Percentiles rank a stretch among this genome's conserved stretches.
phyloP scores from a whole-genome alignment of 2,329 filamentous ascomycete species.

The Macrophomina tecta region DNA sequence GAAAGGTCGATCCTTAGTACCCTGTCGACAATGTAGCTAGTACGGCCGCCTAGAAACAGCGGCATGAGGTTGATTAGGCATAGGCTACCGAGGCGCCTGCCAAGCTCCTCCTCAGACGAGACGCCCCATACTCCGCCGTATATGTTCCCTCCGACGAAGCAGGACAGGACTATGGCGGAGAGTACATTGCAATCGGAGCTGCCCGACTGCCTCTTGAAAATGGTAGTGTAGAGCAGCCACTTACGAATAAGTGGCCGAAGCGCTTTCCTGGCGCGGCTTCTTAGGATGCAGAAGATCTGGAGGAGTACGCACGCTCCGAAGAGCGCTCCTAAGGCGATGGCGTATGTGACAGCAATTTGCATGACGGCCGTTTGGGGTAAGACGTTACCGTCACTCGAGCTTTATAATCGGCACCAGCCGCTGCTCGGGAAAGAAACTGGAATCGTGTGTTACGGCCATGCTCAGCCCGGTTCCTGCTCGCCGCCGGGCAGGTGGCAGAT shows the following conservation, averaged over 20 bases:
- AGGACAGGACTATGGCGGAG: neutral
- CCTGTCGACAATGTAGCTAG: slow-evolving; percentile 27
- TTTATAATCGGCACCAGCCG: neutral
- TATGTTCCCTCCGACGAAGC: slow-evolving; percentile 26
- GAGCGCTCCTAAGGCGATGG: neutral
- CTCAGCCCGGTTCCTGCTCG: neutral
- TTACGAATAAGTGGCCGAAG: slow-evolving; percentile 26
- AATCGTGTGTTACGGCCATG: neutral
- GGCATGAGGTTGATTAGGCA: slow-evolving; percentile 30
- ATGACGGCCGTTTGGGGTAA: neutral
- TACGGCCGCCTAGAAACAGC: slow-evolving; percentile 29
- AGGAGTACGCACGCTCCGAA: neutral
- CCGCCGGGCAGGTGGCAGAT: neutral
- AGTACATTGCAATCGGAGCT: slow-evolving; percentile 20
- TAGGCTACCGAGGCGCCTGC: slow-evolving; percentile 28
- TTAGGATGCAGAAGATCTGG: neutral
- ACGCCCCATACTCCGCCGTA: slow-evolving; percentile 20
- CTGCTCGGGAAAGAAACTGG: neutral
- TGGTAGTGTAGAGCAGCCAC: slow-evolving; percentile 25
- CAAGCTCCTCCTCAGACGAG: slow-evolving; percentile 16
- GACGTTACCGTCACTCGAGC: neutral
- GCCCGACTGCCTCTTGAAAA: slow-evolving; percentile 13
- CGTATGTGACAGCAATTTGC: neutral
- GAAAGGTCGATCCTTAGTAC: slow-evolving; percentile 21
- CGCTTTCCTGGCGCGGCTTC: neutral